Base-by-base conservation (phyloP, 768 basidiomycete species). In the Tulasnella sp. region DNA sequence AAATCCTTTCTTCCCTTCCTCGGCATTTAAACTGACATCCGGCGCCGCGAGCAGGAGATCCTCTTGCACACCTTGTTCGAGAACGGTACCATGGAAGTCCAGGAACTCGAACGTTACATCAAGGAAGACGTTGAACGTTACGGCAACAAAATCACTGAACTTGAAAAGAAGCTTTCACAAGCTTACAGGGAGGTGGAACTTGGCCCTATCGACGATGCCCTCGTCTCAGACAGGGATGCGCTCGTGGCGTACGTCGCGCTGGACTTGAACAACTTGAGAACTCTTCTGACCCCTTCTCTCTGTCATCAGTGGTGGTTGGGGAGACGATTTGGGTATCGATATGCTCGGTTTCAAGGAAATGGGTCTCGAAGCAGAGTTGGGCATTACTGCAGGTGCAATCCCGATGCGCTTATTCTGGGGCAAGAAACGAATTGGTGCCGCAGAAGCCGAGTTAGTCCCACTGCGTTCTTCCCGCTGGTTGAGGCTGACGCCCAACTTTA, bases 21-120 rank as follows among this genome's bases (percentile, higher is more conserved):
- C 40, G 36, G 17, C 76, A 12, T 14, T 34, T 52, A 0, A 22
- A 19, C 74, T 75, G 36, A 17, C 76, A 72, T 19, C 45, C 2
- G 29, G 1, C 58, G 9, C 14, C 25, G 25, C 58, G 58, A 64
- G 58, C 77, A 97, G 94, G 94, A 97, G 90, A 96, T 97, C 40
- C 90, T 97, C 45, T 86, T 96, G 1, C 94, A 97, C 82, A 92
- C 94, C 0, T 84, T 98, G 22, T 93, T 96, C 79, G 94, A 97
- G 83, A 93, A 92, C 77, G 96, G 96, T 5, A 89, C 88, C 8
- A 89, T 93, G 0, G 88, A 89, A 75, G 84, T 95, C 11, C 86
- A 90, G 80, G 91, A 93, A 78, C 87, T 99, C 0, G 94, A 96
- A 79, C 87, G 90, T 15, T 96, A 97, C 81, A 89, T 98, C 81